Conservation (phyloP, 2,329 filamentous ascomycete genomes). For the Graphilbum fragrans region DNA sequence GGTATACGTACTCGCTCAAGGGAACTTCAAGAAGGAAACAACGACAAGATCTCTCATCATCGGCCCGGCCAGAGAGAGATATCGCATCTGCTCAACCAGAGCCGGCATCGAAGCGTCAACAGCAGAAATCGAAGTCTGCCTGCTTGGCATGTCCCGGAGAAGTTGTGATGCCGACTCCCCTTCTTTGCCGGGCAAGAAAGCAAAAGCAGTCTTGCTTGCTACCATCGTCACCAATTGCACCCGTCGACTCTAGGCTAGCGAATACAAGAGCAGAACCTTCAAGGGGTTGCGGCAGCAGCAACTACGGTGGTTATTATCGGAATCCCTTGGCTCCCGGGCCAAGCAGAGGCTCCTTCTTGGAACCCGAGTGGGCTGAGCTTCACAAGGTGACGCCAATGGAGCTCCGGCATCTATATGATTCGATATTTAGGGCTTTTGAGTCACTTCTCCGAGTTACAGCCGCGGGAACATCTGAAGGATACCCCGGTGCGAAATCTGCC, state of each 20-base stretch:
- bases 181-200: slow-evolving; percentile 18
- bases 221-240: slow-evolving; percentile 15
- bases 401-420: slow-evolving; percentile 27
- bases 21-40: slow-evolving; percentile 1
- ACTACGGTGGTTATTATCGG: neutral
- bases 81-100: no score
- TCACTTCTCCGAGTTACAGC: slow-evolving; percentile 28
- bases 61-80: neutral
- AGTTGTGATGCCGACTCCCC: slow-evolving; percentile 18
- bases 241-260: no score
- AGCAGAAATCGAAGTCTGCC: neutral
- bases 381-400: slow-evolving; percentile 16
- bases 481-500: slow-evolving; percentile 13
- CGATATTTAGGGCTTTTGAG: slow-evolving; percentile 31
- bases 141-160: slow-evolving; percentile 10
- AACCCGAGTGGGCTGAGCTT: slow-evolving; percentile 22
- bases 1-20: slow-evolving; percentile 13
- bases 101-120: neutral
- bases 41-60: neutral
- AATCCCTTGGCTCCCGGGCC: neutral
- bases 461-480: neutral
- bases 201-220: slow-evolving; percentile 7
- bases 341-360: slow-evolving; percentile 13
- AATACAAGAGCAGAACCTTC: neutral
- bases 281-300: neutral